Conservation (phyloP, 306 rosid species). For the Casuarina cunninghamiana region DNA sequence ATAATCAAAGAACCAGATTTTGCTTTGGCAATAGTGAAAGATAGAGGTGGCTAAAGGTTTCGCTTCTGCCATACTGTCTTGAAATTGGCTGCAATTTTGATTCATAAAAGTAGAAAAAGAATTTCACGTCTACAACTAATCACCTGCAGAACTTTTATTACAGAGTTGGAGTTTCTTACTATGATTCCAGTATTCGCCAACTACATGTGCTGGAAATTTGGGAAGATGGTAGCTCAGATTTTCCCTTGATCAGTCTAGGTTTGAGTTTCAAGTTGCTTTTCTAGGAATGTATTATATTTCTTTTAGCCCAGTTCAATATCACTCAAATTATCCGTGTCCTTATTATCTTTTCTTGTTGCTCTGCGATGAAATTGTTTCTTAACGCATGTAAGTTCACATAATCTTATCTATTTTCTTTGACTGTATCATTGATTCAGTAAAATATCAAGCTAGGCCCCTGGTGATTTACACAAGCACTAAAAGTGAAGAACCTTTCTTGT, state of each 20-base stretch:
- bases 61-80: conserved; percentile 14
- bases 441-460: conserved; percentile 88
- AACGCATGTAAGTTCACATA: background rate
- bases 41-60: conserved; percentile 17
- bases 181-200: conserved; percentile 85
- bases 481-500: conserved; percentile 82
- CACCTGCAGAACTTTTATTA: conserved; percentile 26
- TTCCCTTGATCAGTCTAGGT: conserved; percentile 88
- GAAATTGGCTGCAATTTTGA: background rate
- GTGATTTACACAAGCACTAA: conserved; percentile 87
- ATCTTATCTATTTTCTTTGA: conserved; percentile 24
- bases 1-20: background rate
- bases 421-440: conserved; percentile 55
- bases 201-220: conserved; percentile 88
- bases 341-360: background rate
- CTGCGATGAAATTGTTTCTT: background rate
- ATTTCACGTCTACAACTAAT: conserved; percentile 15
- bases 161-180: conserved; percentile 90
- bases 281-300: conserved; percentile 24
- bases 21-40: conserved; percentile 7
- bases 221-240: conserved; percentile 82
- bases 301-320: conserved; percentile 16
- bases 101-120: background rate
- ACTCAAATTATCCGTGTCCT: background rate
- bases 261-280: conserved; percentile 33